A percentile compares a stretch with the other conserved stretches of the same genome.
Conservation (phyloP, 352 stramenopile species). For the Proteromonas lacertae region DNA sequence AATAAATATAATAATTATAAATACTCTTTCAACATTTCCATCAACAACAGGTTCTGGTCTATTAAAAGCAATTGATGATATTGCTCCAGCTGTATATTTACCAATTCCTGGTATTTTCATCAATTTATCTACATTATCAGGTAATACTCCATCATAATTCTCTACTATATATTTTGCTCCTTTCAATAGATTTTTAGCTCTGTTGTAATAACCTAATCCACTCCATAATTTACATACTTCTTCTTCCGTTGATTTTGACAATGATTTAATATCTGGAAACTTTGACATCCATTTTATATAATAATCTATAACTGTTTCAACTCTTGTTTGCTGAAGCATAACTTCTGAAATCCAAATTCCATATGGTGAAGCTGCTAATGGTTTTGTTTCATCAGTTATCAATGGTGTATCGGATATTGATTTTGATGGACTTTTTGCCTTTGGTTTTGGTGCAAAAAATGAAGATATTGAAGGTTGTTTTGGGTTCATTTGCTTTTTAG, state of each 20-base stretch:
- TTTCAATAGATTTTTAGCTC: conserved; percentile 76
- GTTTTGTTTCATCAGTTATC: conserved; percentile 1
- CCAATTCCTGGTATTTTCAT: conserved; percentile 72
- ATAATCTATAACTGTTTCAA: conserved; percentile 92
- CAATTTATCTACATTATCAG: conserved; percentile 39
- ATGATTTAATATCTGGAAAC: conserved; percentile 60
- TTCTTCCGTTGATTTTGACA: conserved; percentile 39
- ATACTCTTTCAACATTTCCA: conserved; percentile 92
- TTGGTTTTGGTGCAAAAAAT: conserved; percentile 10
- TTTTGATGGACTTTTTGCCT: conserved; percentile 3
- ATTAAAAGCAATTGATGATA: conserved; percentile 80
- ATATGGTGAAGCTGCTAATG: conserved; percentile 20
- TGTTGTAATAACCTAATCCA: conserved; percentile 86
- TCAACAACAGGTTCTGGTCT: conserved; percentile 70
- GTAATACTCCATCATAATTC: conserved; percentile 46
- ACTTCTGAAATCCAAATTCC: conserved; percentile 77
- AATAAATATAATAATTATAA: conserved; percentile 46
- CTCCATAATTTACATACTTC: conserved; percentile 91
- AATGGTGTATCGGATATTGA: conserved; percentile 1
- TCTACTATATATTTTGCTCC: conserved; percentile 70
- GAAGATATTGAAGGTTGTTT: conserved; percentile 12
- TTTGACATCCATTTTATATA: conserved; percentile 71
- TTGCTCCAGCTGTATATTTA: conserved; percentile 84
- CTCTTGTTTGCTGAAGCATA: conserved; percentile 99
- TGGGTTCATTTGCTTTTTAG: neutral